Evolutionary conservation across 1,284 basidiomycete genomes (phyloP), one percentile per base, ranked within the genome.

Genomic region (Marasmius oreades): DNA sequence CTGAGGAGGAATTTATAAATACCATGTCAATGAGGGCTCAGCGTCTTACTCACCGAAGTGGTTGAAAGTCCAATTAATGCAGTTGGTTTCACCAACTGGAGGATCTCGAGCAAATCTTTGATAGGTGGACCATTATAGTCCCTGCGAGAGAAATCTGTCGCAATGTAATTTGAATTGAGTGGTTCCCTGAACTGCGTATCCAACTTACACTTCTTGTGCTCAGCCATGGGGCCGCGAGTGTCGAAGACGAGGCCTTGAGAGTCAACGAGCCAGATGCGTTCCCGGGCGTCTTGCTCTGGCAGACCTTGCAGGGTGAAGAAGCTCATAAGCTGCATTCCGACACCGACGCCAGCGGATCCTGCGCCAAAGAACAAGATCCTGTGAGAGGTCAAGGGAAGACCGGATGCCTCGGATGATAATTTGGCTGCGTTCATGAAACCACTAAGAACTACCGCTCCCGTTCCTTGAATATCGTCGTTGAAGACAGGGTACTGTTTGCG

Each of bases 391-490:
- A 94, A 74, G 14, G 87, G 80, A 24, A 74, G 74, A 3, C 87
- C 87, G 22, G 89, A 89, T 3, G 89, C 89, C 18, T 80, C 80
- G 36, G 85, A 84, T 0, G 89, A 83, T 39, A 93, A 78, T 62
- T 86, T 85, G 39, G 94, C 93, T 24, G 95, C 95, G 64, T 93
- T 93, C 65, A 95, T 73, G 76, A 97, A 92, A 11, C 95, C 95
- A 39, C 88, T 90, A 45, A 98, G 85, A 47, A 97, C 90, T 62
- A 98, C 95, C 34, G 91, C 91, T 24, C 93, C 93, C 1, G 93
- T 95, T 44, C 93, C 92, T 66, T 91, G 88, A 62, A 90, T 90
- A 68, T 95, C 93, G 65, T 96, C 93, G 70, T 98, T 97, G 79
- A 95, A 95, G 51, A 92, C 78, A 28, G 88, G 84, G 71, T 92